Evolutionary conservation across 768 basidiomycete genomes (phyloP).

Genomic region (Mycena crocata): DNA sequence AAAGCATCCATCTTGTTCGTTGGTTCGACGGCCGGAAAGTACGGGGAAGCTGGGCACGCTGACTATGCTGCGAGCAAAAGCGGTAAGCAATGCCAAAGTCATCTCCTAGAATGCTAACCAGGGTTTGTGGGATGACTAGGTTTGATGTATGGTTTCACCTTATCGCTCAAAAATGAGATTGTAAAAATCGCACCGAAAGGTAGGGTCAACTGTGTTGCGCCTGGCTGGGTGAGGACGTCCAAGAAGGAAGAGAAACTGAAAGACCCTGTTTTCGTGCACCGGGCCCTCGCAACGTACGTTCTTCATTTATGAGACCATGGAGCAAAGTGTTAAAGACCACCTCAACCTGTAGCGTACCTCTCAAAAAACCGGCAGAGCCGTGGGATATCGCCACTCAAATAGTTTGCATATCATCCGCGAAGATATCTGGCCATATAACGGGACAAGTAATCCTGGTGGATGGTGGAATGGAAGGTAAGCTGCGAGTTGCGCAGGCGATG

Average conservation of each 20-base stretch:
- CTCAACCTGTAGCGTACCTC: conserved; percentile 64
- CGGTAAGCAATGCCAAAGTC: not conserved
- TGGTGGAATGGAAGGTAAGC: conserved; percentile 82
- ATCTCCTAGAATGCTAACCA: not conserved
- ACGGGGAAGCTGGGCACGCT: conserved; percentile 73
- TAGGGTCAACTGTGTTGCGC: conserved; percentile 77
- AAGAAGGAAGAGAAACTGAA: conserved; percentile 70
- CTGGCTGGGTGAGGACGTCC: conserved; percentile 76
- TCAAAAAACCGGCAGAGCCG: conserved; percentile 74
- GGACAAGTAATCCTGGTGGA: conserved; percentile 79
- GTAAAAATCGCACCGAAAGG: conserved; percentile 78
- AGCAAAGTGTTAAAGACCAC: not conserved
- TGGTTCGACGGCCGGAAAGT: conserved; percentile 80
- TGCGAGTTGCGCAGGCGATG: conserved; percentile 23
- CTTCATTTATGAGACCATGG: not conserved
- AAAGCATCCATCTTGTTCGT: conserved; percentile 73
- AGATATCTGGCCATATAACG: conserved; percentile 76
- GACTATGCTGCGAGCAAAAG: conserved; percentile 19
- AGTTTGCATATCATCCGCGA: conserved; percentile 67
- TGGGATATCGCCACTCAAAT: conserved; percentile 76
- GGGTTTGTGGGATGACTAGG: conserved; percentile 53
- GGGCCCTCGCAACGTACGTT: conserved; percentile 74
- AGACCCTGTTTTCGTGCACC: conserved; percentile 64
- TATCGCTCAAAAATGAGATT: conserved; percentile 84
- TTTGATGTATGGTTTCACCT: conserved; percentile 78